Evolutionary conservation across 768 basidiomycete species (phyloP), one percentile per base, ranked within the genome.

Genomic region (Termitomyces sp.): DNA sequence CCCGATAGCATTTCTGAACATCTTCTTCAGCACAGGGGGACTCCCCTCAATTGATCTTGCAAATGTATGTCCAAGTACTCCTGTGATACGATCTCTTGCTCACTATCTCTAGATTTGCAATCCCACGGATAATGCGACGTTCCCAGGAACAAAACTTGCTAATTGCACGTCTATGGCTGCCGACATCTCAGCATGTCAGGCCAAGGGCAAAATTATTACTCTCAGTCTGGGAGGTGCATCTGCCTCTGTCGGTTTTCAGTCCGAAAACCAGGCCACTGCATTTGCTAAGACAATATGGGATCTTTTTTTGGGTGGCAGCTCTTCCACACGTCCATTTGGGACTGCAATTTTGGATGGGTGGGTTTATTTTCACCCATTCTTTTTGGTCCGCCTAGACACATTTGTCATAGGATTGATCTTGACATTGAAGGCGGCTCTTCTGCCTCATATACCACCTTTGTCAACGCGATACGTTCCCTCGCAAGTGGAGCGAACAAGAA

Each of bases 221-320:
- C 65, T 82, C 26, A 82, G 80, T 38, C 67, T 84, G 32, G 84
- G 85, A 32, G 84, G 85, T 22, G 83, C 82, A 3, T 80, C 79
- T 2, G 87, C 85, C 17, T 74, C 77, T 19, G 82, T 78, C 19
- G 79, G 79, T 6, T 89, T 89, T 64, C 63, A 74, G 41, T 81
- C 77, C 45, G 84, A 82, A 54, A 67, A 72, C 2, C 79, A 87
- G 60, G 88, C 82, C 2, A 62, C 68, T 12, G 66, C 73, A 3
- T 89, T 87, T 64, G 87, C 82, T 0, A 73, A 83, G 51, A 82
- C 81, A 0, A 81, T 90, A 50, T 90, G 88, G 88, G 73, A 87
- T 63, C 56, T 86, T 47, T 88, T 89, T 67, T 71, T 90, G 28
- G 88, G 87, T 19, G 76, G 75, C 15, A 69, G 60, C 41, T 77